phyloP scores from a whole-genome alignment of 2,329 filamentous ascomycete species.

The Trichoderma brevicompactum region DNA sequence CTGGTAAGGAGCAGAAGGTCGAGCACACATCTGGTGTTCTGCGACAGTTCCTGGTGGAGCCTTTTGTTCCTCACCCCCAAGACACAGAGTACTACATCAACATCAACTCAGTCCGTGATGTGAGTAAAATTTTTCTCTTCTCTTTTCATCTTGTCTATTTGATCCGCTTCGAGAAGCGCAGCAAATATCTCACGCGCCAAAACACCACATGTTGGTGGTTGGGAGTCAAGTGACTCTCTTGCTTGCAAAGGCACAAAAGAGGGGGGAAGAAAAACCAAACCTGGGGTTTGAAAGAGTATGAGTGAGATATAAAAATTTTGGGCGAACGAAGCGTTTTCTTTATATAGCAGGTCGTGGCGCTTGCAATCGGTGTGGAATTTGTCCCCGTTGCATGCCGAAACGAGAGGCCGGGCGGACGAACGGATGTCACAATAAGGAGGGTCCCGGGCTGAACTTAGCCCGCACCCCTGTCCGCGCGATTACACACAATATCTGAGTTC shows the following conservation, averaged over 20 bases:
- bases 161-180: neutral
- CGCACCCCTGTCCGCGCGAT: constrained; percentile 27
- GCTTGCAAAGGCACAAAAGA: neutral
- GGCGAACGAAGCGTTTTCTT: constrained; percentile 27
- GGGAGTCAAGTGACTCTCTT: neutral
- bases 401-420: constrained; percentile 42
- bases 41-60: constrained; percentile 96
- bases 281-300: neutral
- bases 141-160: neutral
- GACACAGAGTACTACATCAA: constrained; percentile 99
- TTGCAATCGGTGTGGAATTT: constrained; percentile 23
- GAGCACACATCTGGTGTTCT: constrained; percentile 88
- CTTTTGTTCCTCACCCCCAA: constrained; percentile 93
- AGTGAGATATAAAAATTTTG: neutral
- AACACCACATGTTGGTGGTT: neutral
- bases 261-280: neutral
- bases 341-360: constrained; percentile 28
- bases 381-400: constrained; percentile 34
- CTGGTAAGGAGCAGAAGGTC: constrained; percentile 89
- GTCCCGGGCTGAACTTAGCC: constrained; percentile 26
- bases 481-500: constrained; percentile 14
- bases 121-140: constrained; percentile 60
- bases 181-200: neutral
- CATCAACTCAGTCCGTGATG: constrained; percentile 99
- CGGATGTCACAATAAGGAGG: constrained; percentile 45